phyloP scores from a whole-genome alignment of 306 rosid species.

The Prinsepia uniflora region DNA sequence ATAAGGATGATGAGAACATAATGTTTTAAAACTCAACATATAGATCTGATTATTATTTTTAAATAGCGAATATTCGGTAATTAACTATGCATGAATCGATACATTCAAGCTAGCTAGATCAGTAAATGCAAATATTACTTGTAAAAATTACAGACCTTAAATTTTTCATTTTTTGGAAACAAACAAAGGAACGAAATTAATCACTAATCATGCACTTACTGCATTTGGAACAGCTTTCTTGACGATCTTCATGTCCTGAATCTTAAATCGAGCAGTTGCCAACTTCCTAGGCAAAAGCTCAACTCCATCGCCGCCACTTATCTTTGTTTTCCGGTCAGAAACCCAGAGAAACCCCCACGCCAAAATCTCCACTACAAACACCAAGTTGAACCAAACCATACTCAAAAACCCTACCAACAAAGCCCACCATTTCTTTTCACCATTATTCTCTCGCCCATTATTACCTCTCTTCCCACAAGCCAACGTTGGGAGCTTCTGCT shows the following conservation, averaged over 20 bases:
- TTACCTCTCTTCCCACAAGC: constrained; percentile 4
- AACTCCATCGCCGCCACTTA: constrained; percentile 71
- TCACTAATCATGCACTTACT: too few relatives aligned
- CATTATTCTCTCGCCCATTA: not conserved
- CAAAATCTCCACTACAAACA: constrained; percentile 39
- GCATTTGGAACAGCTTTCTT: constrained; percentile 50
- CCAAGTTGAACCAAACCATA: constrained; percentile 38
- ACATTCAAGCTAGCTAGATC: too few relatives aligned
- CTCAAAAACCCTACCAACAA: constrained; percentile 20
- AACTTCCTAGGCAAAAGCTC: constrained; percentile 86
- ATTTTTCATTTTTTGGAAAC: too few relatives aligned
- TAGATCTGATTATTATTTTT: too few relatives aligned
- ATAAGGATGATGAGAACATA: too few relatives aligned
- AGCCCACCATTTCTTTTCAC: constrained; percentile 1
- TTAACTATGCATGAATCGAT: too few relatives aligned
- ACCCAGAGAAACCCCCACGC: constrained; percentile 43
- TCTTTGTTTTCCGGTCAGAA: constrained; percentile 48
- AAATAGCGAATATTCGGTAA: too few relatives aligned
- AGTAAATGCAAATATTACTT: too few relatives aligned
- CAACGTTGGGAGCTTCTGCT: constrained; percentile 38
- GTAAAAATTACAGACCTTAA: too few relatives aligned
- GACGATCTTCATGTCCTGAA: constrained; percentile 65
- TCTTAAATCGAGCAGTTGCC: constrained; percentile 55
- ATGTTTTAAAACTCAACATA: too few relatives aligned
- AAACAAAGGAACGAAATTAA: too few relatives aligned